Evolutionary conservation across 805 yeast species (phyloP).

Genomic region (Wickerhamomyces silvicola): DNA sequence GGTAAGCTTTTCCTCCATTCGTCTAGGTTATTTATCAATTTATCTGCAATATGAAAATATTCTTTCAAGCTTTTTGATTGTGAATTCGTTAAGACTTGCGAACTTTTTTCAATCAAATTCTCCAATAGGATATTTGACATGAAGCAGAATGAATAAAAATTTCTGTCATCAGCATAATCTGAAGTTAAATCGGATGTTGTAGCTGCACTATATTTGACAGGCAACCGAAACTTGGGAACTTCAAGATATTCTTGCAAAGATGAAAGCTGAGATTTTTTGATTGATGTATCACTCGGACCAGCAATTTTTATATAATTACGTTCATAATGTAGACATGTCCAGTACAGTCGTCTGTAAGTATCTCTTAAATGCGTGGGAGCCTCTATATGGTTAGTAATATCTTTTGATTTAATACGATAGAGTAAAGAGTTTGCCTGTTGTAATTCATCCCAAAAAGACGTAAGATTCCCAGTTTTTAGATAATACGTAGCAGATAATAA

Average conservation of each 20-base stretch:
- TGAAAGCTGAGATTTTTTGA: not conserved
- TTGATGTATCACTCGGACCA: not conserved
- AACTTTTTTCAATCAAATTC: not conserved
- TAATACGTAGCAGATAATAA: conserved; percentile 1
- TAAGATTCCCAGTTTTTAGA: conserved; percentile 3
- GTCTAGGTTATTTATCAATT: too few relatives aligned
- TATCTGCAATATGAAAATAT: too few relatives aligned
- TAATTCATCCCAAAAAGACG: conserved; percentile 3
- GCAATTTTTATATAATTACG: not conserved
- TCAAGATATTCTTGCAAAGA: not conserved
- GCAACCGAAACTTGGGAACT: conserved; percentile 1
- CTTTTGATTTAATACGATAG: not conserved
- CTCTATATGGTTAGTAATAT: not conserved
- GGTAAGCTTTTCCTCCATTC: too few relatives aligned
- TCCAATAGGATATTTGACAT: conserved; percentile 1
- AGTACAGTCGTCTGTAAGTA: conserved; percentile 1
- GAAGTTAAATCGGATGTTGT: not conserved
- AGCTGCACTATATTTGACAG: too few relatives aligned
- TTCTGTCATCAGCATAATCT: conserved; percentile 1
- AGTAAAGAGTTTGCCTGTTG: not conserved
- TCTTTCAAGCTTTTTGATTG: too few relatives aligned
- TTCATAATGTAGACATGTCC: conserved; percentile 1
- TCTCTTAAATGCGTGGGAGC: not conserved
- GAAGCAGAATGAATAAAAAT: conserved; percentile 3
- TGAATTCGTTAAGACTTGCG: too few relatives aligned